These are phyloP conservation scores for Chloris gayana DNA, from an alignment of 176 grass and related monocot species.

Conservation along the genomic window DNA sequence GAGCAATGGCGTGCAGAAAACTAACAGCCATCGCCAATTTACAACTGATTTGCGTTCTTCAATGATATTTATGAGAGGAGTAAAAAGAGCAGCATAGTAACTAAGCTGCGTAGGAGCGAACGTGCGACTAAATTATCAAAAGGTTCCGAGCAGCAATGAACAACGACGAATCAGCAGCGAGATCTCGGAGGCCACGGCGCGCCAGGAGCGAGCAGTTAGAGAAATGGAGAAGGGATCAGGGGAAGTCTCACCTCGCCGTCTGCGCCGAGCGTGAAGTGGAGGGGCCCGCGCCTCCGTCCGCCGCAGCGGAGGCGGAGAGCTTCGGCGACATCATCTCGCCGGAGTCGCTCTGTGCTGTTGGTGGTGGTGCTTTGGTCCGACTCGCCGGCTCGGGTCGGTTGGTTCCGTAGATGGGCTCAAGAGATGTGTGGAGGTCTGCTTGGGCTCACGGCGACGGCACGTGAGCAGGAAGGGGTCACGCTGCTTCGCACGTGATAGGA, in stretches of 20 bases:
- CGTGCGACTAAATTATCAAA: constrained; percentile 2
- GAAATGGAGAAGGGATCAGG: constrained; percentile 4
- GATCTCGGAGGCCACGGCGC: constrained; percentile 21
- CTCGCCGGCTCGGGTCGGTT: constrained; percentile 1
- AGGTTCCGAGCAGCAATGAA: not conserved
- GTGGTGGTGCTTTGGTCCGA: not conserved
- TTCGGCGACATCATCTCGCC: constrained; percentile 49
- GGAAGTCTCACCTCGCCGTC: constrained; percentile 32
- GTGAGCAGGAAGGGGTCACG: not conserved
- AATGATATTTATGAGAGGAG: not conserved
- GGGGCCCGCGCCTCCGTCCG: constrained; percentile 23
- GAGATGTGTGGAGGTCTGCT: not conserved
- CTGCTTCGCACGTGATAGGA: not conserved
- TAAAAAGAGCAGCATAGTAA: not conserved
- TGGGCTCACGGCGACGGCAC: not conserved
- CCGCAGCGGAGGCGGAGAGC: constrained; percentile 34
- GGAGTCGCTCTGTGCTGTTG: constrained; percentile 11
- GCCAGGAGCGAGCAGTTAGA: not conserved
- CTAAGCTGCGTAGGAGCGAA: not conserved
- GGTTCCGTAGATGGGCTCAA: not conserved
- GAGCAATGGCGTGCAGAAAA: not conserved
- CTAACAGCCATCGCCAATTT: not conserved
- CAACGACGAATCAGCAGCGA: constrained; percentile 21
- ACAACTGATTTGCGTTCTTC: not conserved
- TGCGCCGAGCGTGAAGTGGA: constrained; percentile 31